Base-by-base conservation (phyloP, 805 yeast genomes). In the Ogataea zsoltii region DNA sequence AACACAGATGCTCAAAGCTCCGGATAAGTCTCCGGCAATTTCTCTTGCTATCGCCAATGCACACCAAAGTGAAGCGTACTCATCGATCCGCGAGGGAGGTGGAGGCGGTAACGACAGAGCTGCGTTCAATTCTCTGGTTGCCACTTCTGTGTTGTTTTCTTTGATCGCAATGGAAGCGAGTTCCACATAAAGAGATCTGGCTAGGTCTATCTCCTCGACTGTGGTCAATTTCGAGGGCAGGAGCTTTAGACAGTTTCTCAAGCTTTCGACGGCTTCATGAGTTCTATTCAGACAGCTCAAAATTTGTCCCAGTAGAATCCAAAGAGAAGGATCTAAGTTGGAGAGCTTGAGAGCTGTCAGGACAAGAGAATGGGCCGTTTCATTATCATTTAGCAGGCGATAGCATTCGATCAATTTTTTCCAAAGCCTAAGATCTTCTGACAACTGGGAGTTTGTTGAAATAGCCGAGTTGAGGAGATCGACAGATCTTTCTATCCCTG, bases 321-420 rank as follows among this genome's bases (percentile, higher is more conserved):
- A 73, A 17, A 76, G 58, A 16, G 69, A 59, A 1, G 83, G 71
- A 51, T 79, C 53, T 26, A 54, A 41, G 9, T 48, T 50, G 2
- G 55, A 37, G 13, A 49, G 42, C 34, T 60, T 56, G n/a, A 61
- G 38, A 2, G 63, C 57, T 7, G 51, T 44, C 3, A 40, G 38
- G 11, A 56, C 35, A 13, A 59, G 46, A 29, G 40, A 71, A 52
- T 77, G 80, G 0, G 85, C 80, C 48, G 76, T 79, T 33, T 77
- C 81, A 36, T 66, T 67, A 46, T 76, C 68, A 29, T 76, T 75
- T 7, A 74, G 51, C 11, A 70, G 58, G 12, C 76, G 54, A 53
- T 80, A 79, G 44, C 81, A 74, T 47, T 76, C 79, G 0, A 80
- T 72, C 41, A 80, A 63, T 54, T 78, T 83, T 40, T 67, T 71